Evolutionary conservation across 805 yeast genomes (phyloP), one percentile per base, ranked within the genome.

Genomic region (Brettanomyces anomalus): DNA sequence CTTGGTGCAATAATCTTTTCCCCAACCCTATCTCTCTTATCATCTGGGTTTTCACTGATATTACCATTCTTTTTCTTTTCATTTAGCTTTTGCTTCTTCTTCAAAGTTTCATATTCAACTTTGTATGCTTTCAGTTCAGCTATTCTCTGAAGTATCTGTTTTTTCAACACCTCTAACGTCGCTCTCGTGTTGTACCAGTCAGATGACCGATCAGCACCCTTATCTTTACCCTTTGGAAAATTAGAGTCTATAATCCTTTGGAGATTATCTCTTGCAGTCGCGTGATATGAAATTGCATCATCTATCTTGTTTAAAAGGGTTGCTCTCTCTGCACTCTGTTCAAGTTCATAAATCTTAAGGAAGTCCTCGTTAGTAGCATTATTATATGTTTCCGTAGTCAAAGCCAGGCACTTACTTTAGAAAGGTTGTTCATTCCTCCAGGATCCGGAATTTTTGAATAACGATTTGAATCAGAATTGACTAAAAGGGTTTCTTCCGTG

Each of bases 251-350:
- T 13, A 40, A 46, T 6, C 51, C 49, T 20, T 56, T 41, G 10
- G 57, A 49, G 5, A 51, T 50, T 40, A 72, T 62, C 41, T 55
- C 43, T 10, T 0, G 77, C 70, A 16, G 62, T 55, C 7, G 47
- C 46, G 49, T 72, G 76, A 8, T 58, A 49, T 4, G 50, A 45
- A 5, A 70, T 60, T 0, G 81, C 76, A 19, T 62, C 62, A 5
- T 54, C 49, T 31, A 64, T 64, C 36, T 74, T 72, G 7, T 70
- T 70, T 37, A 65, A 62, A 26, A 66, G 46, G 1, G 69, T 65
- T 11, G 73, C 67, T 21, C 61, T 55, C 46, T 79, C 83, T 0
- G 83, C 85, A 37, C 62, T 66, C 43, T 71, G 72, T 16, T 77
- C 76, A 4, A 70, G 55, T 24, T 67, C 67, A 48, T 76, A 77